Evolutionary conservation across 2,329 filamentous ascomycete genomes (phyloP), one percentile per base, ranked within the genome.

Genomic region (Fusarium nurragi): DNA sequence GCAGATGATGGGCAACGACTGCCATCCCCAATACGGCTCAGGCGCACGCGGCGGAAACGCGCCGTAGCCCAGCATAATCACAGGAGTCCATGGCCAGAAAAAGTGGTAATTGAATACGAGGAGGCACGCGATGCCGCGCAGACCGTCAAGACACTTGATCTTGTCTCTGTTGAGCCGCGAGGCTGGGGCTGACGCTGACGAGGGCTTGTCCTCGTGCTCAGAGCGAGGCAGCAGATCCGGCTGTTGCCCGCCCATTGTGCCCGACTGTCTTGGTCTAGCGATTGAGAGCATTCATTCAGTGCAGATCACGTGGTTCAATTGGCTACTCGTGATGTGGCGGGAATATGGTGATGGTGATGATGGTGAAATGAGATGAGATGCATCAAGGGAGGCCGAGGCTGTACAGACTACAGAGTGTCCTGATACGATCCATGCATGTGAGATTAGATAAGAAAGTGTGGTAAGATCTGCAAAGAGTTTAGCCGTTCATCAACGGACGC

Each of bases 61-160:
- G 21, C 78, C 78, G 38, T 78, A 74, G 28, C 76, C 77, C n/a
- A 80, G 59, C 76, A 79, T 78, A 51, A 79, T 79, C 28, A 69
- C 58, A 0, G 76, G 74, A 2, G 77, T 78, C 76, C 76, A 79
- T 16, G 77, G 76, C 76, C 77, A 79, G 40, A 79, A 69, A 51
- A 79, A 79, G 57, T 79, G 77, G 55, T 78, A 79, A 45, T 78
- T 80, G 73, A 79, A 79, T 51, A 80, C 78, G 32, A 78, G 70
- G 26, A 80, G 74, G 53, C 77, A 80, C 16, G 78, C 78, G 54
- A 79, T 73, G 46, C 78, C 78, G n/a, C 78, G 74, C 3, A 80
- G 73, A 14, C 78, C 78, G 64, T 80, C 78, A 34, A 80, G 76
- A 25, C 73, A 77, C 46, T 65, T 71, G 63, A 79, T 77, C 68